A percentile compares a stretch with the other conserved stretches of the same genome.
Evolutionary conservation across 495 filamentous ascomycete species (phyloP).

Genomic region (Bathelium albidoporum): DNA sequence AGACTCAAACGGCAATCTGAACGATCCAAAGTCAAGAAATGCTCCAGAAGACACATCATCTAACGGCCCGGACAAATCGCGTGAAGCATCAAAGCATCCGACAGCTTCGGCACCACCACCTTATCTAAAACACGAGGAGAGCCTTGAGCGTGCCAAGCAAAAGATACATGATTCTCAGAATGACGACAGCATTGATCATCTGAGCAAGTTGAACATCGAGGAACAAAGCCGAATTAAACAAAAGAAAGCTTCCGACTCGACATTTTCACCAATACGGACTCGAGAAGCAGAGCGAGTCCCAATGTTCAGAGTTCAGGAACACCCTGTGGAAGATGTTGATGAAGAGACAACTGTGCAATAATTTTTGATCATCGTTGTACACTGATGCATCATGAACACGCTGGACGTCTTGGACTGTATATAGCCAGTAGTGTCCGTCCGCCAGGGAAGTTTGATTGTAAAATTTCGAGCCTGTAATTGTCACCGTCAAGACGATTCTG

Average conservation of each 20-base stretch:
- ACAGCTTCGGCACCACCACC: neutral
- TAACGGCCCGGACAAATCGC: neutral
- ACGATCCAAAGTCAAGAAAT: neutral
- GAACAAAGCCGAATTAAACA: neutral
- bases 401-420: neutral
- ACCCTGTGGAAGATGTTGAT: slow-evolving; percentile 18
- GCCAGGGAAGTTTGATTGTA: too few species aligned
- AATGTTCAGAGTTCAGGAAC: slow-evolving; percentile 19
- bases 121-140: neutral
- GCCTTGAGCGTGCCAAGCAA: neutral
- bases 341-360: neutral
- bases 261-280: neutral
- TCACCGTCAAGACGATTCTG: neutral
- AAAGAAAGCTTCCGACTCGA: neutral
- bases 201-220: neutral
- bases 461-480: neutral
- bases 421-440: neutral
- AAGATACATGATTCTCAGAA: neutral
- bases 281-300: slow-evolving; percentile 11
- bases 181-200: neutral
- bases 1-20: neutral
- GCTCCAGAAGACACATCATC: neutral
- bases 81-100: slow-evolving; percentile 8
- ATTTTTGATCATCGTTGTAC: neutral
- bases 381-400: neutral